Evolutionary conservation across 306 rosid species (phyloP), one percentile per base, ranked within the genome.

Genomic region (Vigna mungo): DNA sequence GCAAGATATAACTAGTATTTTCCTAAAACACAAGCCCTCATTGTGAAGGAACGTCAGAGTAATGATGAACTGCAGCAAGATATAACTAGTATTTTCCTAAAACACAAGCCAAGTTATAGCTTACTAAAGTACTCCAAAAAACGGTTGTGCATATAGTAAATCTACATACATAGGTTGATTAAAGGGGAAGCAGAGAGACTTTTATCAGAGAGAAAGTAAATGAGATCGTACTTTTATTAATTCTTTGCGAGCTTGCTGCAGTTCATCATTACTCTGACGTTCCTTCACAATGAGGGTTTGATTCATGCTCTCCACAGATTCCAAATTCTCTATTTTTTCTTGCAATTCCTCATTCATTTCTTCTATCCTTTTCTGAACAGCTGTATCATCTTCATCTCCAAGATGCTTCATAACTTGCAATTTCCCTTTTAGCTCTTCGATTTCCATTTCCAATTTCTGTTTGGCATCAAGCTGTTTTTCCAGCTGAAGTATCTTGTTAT

Each of bases 401-500:
- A 92, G 97, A 90, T 95, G 97, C 87, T 87, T 89, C 97, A 92
- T 89, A 75, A 95, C 99, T 82, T 92, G 91, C 71, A 95, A 55
- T 78, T 95, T 95, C 55, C 99, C 99, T 85, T 85, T 95, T 39
- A 95, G 53, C 78, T 95, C 97, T 82, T 89, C 92, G 68, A 95
- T 95, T 82, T 95, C 99, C 97, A 95, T 90, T 81, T 92, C 93
- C 78, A 95, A 83, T 65, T 92, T 90, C 88, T 92, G 99, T 79
- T 95, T 92, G 34, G 91, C 96, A 81, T 92, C 97, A 78, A 95
- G 84, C 83, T 92, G 90, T 85, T 89, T 92, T 83, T 92, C 91
- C 88, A 95, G 80, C 84, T 78, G 84, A 84, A 95, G 88, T 52
- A 95, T 90, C 85, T 92, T 92, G 71, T 84, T 80, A 71, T 89